Percentiles rank a stretch among this genome's conserved stretches.
phyloP scores from a whole-genome alignment of 305 asterid species.

The Fraxinus platypoda region DNA sequence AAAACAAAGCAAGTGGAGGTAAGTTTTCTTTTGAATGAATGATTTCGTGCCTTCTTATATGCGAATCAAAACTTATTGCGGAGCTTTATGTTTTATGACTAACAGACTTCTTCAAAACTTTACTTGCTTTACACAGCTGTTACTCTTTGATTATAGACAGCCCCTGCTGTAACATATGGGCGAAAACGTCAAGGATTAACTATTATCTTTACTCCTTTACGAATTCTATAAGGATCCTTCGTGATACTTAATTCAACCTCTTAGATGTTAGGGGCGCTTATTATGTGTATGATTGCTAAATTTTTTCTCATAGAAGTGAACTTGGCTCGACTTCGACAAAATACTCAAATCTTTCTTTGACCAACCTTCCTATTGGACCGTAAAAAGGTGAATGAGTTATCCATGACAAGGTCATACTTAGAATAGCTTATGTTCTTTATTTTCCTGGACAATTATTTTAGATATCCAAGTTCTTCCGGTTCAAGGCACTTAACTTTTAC shows the following conservation, averaged over 20 bases:
- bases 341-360: background rate
- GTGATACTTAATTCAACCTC: background rate
- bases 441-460: background rate
- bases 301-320: background rate
- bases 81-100: background rate
- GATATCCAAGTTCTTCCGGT: background rate
- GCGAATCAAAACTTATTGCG: background rate
- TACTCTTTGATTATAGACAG: background rate
- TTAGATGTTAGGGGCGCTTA: background rate
- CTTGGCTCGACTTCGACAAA: background rate
- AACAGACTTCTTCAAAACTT: background rate
- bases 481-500: background rate
- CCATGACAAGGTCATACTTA: background rate
- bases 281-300: background rate
- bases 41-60: background rate
- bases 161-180: background rate
- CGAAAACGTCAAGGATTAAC: background rate
- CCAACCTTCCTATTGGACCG: background rate
- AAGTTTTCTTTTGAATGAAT: background rate
- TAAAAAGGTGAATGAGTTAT: background rate
- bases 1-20: constrained; percentile 38
- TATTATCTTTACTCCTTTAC: background rate
- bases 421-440: background rate
- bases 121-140: background rate
- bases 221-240: background rate